A percentile compares a stretch with the other conserved stretches of the same genome.
Evolutionary conservation across 805 yeast species (phyloP).

Genomic region (Ogataea angusta): DNA sequence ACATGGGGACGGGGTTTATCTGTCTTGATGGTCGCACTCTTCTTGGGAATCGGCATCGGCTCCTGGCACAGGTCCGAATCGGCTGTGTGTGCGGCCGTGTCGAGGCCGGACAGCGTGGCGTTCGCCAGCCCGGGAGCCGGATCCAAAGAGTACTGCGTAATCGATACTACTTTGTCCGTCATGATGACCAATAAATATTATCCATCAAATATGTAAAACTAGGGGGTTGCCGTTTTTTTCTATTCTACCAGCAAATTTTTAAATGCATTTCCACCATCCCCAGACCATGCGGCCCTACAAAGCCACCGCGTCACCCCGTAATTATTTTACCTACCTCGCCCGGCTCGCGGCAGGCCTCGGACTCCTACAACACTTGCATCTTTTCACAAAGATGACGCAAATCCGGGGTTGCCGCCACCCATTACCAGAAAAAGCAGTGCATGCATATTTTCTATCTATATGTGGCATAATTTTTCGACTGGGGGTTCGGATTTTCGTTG

Average conservation of each 20-base stretch:
- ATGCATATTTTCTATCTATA: neutral
- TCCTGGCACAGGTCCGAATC: slow-evolving; percentile 8
- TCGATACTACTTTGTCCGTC: slow-evolving; percentile 10
- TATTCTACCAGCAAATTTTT: slow-evolving; percentile 11
- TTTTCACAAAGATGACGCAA: neutral
- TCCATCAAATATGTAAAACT: slow-evolving; percentile 2
- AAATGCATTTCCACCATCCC: neutral
- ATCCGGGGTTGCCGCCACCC: slow-evolving; percentile 1
- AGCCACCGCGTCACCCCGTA: slow-evolving; percentile 11
- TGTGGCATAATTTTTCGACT: neutral
- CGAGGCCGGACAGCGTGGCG: neutral
- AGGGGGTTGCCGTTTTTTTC: slow-evolving; percentile 11
- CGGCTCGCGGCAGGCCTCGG: slow-evolving; percentile 2
- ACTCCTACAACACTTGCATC: slow-evolving; percentile 6
- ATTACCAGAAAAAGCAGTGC: neutral
- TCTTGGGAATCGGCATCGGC: slow-evolving; percentile 75
- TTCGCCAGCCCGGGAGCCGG: neutral
- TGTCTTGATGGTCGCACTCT: slow-evolving; percentile 78
- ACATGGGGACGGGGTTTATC: slow-evolving; percentile 93
- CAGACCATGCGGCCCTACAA: neutral
- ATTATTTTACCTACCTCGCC: slow-evolving; percentile 1
- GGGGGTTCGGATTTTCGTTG: slow-evolving; percentile 3
- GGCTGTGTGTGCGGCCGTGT: slow-evolving; percentile 10
- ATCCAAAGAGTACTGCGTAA: slow-evolving; percentile 5
- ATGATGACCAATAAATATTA: slow-evolving; percentile 2